Conservation (phyloP, 2,329 filamentous ascomycete species). For the Botrytis fragariae region DNA sequence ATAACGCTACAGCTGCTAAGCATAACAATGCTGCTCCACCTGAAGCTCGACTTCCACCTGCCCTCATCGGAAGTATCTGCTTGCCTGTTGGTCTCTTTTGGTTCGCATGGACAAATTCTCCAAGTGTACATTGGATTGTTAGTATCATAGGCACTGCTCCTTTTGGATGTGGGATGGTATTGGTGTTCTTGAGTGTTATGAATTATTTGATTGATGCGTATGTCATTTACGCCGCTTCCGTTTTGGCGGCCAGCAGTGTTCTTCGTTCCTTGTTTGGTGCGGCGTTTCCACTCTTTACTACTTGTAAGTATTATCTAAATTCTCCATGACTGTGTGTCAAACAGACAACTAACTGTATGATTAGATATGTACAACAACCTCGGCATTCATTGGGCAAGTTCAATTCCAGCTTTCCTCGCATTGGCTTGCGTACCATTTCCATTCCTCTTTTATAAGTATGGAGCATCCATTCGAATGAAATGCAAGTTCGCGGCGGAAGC, state of each 20-base stretch:
- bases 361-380: constrained; percentile 41
- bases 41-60: constrained; percentile 62
- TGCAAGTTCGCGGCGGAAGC: constrained; percentile 70
- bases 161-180: constrained; percentile 50
- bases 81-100: constrained; percentile 65
- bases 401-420: constrained; percentile 71
- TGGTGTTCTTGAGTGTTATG: constrained; percentile 61
- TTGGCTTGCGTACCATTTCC: constrained; percentile 71
- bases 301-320: constrained; percentile 30
- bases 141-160: constrained; percentile 42
- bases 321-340: neutral
- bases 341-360: constrained; percentile 8
- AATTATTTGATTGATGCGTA: constrained; percentile 68
- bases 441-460: constrained; percentile 76
- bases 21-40: constrained; percentile 56
- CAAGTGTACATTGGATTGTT: constrained; percentile 57
- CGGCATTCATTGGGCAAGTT: constrained; percentile 74
- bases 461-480: constrained; percentile 56
- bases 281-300: constrained; percentile 71
- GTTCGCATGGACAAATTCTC: constrained; percentile 64
- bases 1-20: constrained; percentile 41
- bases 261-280: constrained; percentile 68
- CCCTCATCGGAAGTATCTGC: constrained; percentile 59
- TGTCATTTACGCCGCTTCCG: constrained; percentile 74
- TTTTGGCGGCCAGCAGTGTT: constrained; percentile 69